These are phyloP conservation scores for Castanospermum australe DNA, from an alignment of 306 rosid genomes.

Conservation along the genomic window DNA sequence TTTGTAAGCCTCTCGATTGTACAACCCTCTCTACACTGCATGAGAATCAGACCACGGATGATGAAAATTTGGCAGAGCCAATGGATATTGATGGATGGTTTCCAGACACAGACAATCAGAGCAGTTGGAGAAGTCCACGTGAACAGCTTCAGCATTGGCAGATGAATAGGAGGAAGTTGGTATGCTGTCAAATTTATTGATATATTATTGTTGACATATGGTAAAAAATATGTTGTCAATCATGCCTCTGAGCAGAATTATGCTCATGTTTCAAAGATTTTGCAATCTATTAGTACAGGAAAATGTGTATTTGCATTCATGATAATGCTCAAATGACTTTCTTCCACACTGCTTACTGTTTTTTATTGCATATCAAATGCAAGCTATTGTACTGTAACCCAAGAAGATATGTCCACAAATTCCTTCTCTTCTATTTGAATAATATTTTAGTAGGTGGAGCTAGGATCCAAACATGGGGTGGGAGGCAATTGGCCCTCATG, in stretches of 20 bases:
- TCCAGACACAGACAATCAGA: conserved; percentile 67
- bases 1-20: conserved; percentile 97
- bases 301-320: conserved; percentile 2
- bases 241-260: neutral
- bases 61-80: conserved; percentile 76
- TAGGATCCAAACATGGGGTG: neutral
- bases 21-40: conserved; percentile 83
- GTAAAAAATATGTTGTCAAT: conserved; percentile 8
- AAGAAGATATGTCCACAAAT: neutral
- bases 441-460: neutral
- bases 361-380: neutral
- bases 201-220: conserved; percentile 11
- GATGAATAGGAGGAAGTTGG: conserved; percentile 98
- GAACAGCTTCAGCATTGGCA: conserved; percentile 99
- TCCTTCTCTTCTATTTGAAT: neutral
- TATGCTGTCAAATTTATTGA: conserved; percentile 42
- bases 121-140: conserved; percentile 86
- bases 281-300: neutral
- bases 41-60: conserved; percentile 82
- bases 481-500: too few relatives aligned
- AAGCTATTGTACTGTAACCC: conserved; percentile 8
- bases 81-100: conserved; percentile 68
- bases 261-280: neutral
- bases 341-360: neutral
- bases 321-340: neutral